These are phyloP conservation scores for Phytophthora meadii DNA, from an alignment of 352 stramenopile genomes.

Conservation along the genomic window DNA sequence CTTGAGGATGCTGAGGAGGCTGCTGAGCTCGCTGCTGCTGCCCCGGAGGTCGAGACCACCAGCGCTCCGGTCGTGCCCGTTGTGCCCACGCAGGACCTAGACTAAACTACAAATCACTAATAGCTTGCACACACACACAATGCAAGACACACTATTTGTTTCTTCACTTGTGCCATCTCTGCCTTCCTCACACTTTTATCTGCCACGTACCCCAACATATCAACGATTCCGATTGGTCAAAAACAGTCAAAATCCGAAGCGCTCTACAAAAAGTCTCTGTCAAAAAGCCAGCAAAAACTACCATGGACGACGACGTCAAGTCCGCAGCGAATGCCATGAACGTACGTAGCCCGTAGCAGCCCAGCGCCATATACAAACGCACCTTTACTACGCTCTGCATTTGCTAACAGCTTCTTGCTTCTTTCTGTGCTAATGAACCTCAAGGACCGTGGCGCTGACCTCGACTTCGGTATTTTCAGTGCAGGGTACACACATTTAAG, in stretches of 20 bases:
- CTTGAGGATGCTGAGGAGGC: constrained; percentile 75
- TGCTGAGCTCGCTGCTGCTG: constrained; percentile 47
- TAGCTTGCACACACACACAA: constrained; percentile 37
- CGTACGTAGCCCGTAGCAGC: constrained; percentile 34
- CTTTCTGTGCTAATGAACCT: constrained; percentile 10
- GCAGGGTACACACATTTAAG: neutral
- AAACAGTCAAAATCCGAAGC: constrained; percentile 18
- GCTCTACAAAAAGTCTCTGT: constrained; percentile 12
- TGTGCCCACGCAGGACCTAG: constrained; percentile 77
- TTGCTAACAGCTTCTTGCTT: constrained; percentile 4
- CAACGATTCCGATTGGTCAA: constrained; percentile 32
- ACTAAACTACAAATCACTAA: constrained; percentile 70
- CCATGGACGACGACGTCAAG: constrained; percentile 58
- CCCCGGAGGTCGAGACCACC: constrained; percentile 33
- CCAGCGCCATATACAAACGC: neutral
- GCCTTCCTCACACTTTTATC: constrained; percentile 3
- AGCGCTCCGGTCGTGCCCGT: constrained; percentile 39
- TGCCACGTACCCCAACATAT: constrained; percentile 3
- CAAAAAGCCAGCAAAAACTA: constrained; percentile 30
- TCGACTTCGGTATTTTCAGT: constrained; percentile 74
- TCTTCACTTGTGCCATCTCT: neutral
- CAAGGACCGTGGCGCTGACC: constrained; percentile 68
- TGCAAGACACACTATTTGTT: constrained; percentile 40
- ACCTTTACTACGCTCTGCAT: neutral
- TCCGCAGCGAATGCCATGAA: constrained; percentile 61